Conservation (phyloP, 2,329 filamentous ascomycete species). For the Pyrenophora tritici-repentis region DNA sequence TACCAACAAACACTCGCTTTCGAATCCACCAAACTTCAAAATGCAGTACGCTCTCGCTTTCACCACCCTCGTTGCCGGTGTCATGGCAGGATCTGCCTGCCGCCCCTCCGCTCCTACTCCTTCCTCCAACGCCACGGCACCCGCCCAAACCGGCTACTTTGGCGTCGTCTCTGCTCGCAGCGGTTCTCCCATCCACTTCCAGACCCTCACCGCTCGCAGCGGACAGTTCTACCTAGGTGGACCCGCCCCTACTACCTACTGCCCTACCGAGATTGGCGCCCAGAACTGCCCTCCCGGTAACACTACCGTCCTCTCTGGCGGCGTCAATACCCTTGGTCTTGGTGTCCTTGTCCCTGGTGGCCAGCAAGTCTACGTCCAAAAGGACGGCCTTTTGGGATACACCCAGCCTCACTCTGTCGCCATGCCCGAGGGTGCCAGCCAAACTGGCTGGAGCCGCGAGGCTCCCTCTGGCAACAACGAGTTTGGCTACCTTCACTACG, state of each 20-base stretch:
- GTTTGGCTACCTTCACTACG: slow-evolving; percentile 37
- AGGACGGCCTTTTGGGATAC: slow-evolving; percentile 61
- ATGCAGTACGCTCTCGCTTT: slow-evolving; percentile 43
- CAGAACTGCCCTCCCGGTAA: slow-evolving; percentile 55
- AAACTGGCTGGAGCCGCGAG: slow-evolving; percentile 55
- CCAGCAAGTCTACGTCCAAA: slow-evolving; percentile 63
- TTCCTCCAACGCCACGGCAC: slow-evolving; percentile 2
- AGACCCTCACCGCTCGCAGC: slow-evolving; percentile 54
- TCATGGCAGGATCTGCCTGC: background rate
- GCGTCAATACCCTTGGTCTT: slow-evolving; percentile 40
- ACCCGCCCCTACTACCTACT: slow-evolving; percentile 53
- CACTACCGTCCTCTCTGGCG: slow-evolving; percentile 52
- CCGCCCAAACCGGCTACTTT: slow-evolving; percentile 41
- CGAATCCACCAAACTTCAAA: slow-evolving; percentile 10
- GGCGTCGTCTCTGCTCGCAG: slow-evolving; percentile 52
- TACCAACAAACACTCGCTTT: slow-evolving; percentile 19
- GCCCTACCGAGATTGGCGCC: slow-evolving; percentile 48
- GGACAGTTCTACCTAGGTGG: slow-evolving; percentile 58
- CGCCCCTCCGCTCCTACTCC: background rate
- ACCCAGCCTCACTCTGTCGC: slow-evolving; percentile 60
- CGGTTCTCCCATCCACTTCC: slow-evolving; percentile 56
- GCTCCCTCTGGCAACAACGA: slow-evolving; percentile 18
- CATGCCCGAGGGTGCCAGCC: slow-evolving; percentile 57
- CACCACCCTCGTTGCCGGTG: slow-evolving; percentile 6
- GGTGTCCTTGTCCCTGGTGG: slow-evolving; percentile 65